Base-by-base conservation (phyloP, 2,329 filamentous ascomycete species). In the Fusarium euwallaceae region DNA sequence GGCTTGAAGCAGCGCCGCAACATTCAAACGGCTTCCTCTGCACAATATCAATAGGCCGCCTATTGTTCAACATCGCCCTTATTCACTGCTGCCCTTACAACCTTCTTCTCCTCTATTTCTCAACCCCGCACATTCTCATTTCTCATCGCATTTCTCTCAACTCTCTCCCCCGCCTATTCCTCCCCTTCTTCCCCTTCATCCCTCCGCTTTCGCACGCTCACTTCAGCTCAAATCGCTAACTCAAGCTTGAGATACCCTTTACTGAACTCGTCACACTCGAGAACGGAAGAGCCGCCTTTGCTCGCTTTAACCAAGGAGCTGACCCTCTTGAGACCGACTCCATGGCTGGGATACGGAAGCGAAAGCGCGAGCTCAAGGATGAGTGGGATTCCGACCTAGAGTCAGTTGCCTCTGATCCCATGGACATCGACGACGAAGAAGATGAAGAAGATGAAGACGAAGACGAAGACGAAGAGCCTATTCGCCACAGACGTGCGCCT, bases 261-360 rank as follows among this genome's bases (percentile, higher is more conserved):
- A 67, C 78, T 22, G 69, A 83, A 11, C 78, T 85, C 1, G 60
- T 81, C 61, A 66, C 72, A 6, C 70, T 82, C 12, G 73, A 81
- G 37, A 83, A 83, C 78, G 84, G 83, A 41, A 74, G 72, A 64
- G 64, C 63, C 34, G 80, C 82, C 6, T 70, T 85, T 11, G 61
- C 71, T 55, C 69, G 55, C 6, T 80, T 78, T 53, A 69, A 65
- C 36, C 75, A 77, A 37, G 70, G 69, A 20, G 24, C 48, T 12
- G 62, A 27, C 9, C 45, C 58, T 8, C 61, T 71, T 12, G 69
- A 71, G 11, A 78, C 65, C 53, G 60, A 75, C 37, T 78, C 78
- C 69, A 64, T 70, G n/a, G 34, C 51, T 11, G 22, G 32, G 2
- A 34, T 67, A 45, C 76, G 73, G 36, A 84, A 84, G 64, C 81